Conservation (phyloP, 192 early-diverging fungal species). For the Coemansia sp. region DNA sequence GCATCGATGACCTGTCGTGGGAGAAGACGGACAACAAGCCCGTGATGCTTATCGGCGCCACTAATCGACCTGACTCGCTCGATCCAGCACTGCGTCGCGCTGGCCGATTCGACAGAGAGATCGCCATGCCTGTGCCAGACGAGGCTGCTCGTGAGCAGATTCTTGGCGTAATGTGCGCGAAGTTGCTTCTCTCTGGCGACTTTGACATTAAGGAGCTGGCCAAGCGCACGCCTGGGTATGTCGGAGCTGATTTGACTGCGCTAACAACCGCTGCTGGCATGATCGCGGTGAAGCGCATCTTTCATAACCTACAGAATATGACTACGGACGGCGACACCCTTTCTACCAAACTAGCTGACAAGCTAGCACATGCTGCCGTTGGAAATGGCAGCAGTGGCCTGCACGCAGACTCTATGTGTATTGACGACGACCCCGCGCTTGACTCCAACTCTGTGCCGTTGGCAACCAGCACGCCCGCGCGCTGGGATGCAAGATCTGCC, state of each 20-base stretch:
- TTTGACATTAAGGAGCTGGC: conserved; percentile 79
- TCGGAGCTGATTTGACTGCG: conserved; percentile 96
- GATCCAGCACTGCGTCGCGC: conserved; percentile 83
- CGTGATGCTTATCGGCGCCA: conserved; percentile 90
- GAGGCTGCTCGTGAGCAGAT: conserved; percentile 79
- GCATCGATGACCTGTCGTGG: conserved; percentile 92
- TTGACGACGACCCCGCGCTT: neutral
- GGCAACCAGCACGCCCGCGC: conserved; percentile 34
- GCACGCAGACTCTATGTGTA: conserved; percentile 1
- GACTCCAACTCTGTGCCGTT: neutral
- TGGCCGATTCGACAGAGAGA: conserved; percentile 89
- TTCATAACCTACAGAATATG: conserved; percentile 33
- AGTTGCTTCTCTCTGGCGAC: conserved; percentile 78
- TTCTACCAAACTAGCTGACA: conserved; percentile 6
- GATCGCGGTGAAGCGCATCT: conserved; percentile 84
- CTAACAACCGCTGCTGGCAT: conserved; percentile 89
- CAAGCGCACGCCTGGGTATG: conserved; percentile 94
- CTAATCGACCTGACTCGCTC: conserved; percentile 86
- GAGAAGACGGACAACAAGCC: conserved; percentile 88
- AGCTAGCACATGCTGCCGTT: conserved; percentile 12
- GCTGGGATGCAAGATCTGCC: conserved; percentile 39
- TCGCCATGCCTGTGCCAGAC: conserved; percentile 89
- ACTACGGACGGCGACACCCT: neutral
- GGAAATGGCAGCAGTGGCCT: neutral
- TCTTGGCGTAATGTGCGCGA: conserved; percentile 47